Percentiles rank a stretch among this genome's conserved stretches.
Evolutionary conservation across 768 basidiomycete species (phyloP).

Genomic region (Filobasidium wieringae): DNA sequence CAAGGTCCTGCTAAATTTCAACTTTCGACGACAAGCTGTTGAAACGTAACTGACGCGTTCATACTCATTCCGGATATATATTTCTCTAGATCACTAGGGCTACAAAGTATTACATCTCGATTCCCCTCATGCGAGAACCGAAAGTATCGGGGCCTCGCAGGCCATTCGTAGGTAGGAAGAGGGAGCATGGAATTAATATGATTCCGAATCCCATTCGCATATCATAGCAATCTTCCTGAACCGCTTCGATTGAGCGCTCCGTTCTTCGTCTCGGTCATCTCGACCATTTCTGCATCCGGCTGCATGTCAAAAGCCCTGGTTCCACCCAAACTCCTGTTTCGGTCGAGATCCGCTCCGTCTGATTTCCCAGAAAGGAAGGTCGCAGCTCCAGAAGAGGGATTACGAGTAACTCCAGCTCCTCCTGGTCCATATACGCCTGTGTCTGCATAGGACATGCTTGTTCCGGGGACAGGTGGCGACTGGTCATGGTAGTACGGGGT

Average conservation of each 20-base stretch:
- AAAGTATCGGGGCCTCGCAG: too few species aligned
- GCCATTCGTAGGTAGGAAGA: too few species aligned
- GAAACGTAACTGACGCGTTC: too few species aligned
- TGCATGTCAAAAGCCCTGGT: constrained; percentile 10
- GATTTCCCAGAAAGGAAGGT: background rate
- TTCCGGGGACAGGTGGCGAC: background rate
- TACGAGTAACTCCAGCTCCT: constrained; percentile 2
- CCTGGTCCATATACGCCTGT: background rate
- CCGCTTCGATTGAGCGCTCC: constrained; percentile 8
- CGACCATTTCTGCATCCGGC: constrained; percentile 3
- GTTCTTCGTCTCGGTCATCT: constrained; percentile 10
- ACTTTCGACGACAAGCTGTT: too few species aligned
- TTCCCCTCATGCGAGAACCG: too few species aligned
- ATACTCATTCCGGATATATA: too few species aligned
- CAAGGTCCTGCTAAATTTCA: too few species aligned
- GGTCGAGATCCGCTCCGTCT: background rate
- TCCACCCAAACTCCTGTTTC: constrained; percentile 8
- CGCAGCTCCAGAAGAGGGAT: background rate
- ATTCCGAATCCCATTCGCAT: too few species aligned
- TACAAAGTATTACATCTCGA: too few species aligned
- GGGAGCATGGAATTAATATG: too few species aligned
- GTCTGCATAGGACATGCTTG: background rate
- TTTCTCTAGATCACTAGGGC: too few species aligned
- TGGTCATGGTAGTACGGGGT: background rate
- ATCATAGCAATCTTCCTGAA: constrained; percentile 7